phyloP scores from a whole-genome alignment of 805 yeast genomes.

The Phaffomyces antillensis region DNA sequence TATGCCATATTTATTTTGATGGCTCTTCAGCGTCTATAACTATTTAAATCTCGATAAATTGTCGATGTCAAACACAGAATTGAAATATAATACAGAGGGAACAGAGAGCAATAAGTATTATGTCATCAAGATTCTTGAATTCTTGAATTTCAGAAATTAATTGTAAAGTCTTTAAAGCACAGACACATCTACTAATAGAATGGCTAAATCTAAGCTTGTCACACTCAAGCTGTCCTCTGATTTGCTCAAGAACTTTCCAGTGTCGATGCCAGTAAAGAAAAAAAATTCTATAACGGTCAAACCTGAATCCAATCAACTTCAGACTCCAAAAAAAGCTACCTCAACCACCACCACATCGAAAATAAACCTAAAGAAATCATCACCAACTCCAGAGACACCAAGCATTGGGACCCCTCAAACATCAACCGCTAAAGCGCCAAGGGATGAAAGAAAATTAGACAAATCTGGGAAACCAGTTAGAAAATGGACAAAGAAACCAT shows the following conservation, averaged over 20 bases:
- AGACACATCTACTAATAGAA: neutral
- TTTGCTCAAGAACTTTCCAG: constrained; percentile 6
- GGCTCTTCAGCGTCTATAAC: no score
- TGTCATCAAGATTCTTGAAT: neutral
- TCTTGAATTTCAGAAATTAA: neutral
- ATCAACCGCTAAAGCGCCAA: constrained; percentile 5
- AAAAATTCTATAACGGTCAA: neutral
- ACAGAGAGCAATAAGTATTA: neutral
- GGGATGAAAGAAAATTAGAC: constrained; percentile 27
- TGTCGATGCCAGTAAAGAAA: constrained; percentile 2
- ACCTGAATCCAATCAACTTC: neutral
- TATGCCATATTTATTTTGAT: neutral
- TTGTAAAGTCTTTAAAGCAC: neutral
- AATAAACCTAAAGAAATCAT: neutral
- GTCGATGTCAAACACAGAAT: no score
- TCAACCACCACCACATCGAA: constrained; percentile 2
- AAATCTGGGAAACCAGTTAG: constrained; percentile 37
- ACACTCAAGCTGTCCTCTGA: constrained; percentile 14
- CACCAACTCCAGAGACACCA: constrained; percentile 11
- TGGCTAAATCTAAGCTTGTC: constrained; percentile 11
- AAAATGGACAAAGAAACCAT: constrained; percentile 35
- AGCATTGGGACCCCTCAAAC: constrained; percentile 8
- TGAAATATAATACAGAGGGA: no score
- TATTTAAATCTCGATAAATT: no score
- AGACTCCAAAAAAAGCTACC: constrained; percentile 1